Conservation (phyloP, 2,329 filamentous ascomycete species). For the Aspergillus floridensis region DNA sequence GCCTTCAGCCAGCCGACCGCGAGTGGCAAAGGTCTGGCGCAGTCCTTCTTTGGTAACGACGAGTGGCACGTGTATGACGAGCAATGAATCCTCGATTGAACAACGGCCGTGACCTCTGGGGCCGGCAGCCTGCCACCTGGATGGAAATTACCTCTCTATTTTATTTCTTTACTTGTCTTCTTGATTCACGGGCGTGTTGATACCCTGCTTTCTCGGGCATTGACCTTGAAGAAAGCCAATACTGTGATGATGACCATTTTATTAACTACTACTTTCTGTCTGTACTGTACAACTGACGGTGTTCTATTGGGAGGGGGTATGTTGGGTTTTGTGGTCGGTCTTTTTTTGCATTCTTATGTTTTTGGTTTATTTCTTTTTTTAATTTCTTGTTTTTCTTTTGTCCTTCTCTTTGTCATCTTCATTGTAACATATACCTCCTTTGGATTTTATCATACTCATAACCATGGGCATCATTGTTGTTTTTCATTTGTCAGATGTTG, state of each 20-base stretch:
- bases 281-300: conserved; percentile 20
- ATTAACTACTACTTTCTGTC: conserved; percentile 8
- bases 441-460: not conserved
- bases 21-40: conserved; percentile 57
- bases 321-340: not conserved
- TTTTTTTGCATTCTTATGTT: not conserved
- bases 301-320: conserved; percentile 15
- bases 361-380: too few relatives aligned
- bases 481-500: not conserved
- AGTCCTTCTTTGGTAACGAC: conserved; percentile 56
- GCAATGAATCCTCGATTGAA: conserved; percentile 25
- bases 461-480: not conserved
- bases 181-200: conserved; percentile 22
- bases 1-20: conserved; percentile 67
- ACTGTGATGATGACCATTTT: conserved; percentile 23
- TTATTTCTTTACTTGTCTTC: conserved; percentile 14
- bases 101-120: not conserved
- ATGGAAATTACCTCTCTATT: conserved; percentile 4
- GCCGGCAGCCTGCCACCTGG: conserved; percentile 2
- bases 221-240: conserved; percentile 16
- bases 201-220: conserved; percentile 24
- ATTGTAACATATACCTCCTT: conserved; percentile 12
- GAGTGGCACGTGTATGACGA: conserved; percentile 62
- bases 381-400: not conserved
- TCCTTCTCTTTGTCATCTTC: conserved; percentile 8